phyloP scores from a whole-genome alignment of 805 yeast genomes.

The Sporopachydermia lactativora region DNA sequence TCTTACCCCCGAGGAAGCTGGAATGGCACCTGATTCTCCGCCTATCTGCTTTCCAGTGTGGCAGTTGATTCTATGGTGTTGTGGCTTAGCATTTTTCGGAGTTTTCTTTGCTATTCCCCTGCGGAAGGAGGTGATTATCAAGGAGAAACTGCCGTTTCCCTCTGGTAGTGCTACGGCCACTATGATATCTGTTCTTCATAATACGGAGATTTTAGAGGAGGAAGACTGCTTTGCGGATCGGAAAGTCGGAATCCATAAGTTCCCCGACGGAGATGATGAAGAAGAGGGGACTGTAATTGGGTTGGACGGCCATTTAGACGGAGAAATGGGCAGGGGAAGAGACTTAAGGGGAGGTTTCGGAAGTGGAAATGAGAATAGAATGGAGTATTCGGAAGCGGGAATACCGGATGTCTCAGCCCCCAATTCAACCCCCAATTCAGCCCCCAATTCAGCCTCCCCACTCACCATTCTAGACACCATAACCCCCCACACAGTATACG shows the following conservation, averaged over 20 bases:
- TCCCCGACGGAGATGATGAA: neutral
- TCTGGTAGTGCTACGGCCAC: slow-evolving; percentile 96
- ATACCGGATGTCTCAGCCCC: too few relatives aligned
- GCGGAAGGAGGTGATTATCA: slow-evolving; percentile 74
- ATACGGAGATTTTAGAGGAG: slow-evolving; percentile 25
- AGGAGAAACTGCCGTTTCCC: slow-evolving; percentile 82
- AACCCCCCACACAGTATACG: slow-evolving; percentile 19
- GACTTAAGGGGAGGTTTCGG: too few relatives aligned
- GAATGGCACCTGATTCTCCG: slow-evolving; percentile 29
- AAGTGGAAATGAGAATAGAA: too few relatives aligned
- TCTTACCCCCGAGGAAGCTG: slow-evolving; percentile 64
- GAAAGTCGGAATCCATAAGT: slow-evolving; percentile 1
- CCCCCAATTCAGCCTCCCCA: slow-evolving; percentile 6
- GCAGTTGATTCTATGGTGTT: slow-evolving; percentile 67
- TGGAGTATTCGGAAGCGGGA: neutral
- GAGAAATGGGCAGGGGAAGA: neutral
- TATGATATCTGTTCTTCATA: slow-evolving; percentile 74
- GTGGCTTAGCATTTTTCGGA: slow-evolving; percentile 85
- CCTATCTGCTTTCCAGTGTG: slow-evolving; percentile 23
- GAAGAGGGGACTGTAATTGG: neutral
- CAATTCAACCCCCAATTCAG: neutral
- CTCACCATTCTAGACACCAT: slow-evolving; percentile 3
- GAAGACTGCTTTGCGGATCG: slow-evolving; percentile 7
- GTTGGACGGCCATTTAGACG: neutral
- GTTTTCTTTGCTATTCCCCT: slow-evolving; percentile 90